phyloP scores from a whole-genome alignment of 2,329 filamentous ascomycete species.

The Claviceps sp. region DNA sequence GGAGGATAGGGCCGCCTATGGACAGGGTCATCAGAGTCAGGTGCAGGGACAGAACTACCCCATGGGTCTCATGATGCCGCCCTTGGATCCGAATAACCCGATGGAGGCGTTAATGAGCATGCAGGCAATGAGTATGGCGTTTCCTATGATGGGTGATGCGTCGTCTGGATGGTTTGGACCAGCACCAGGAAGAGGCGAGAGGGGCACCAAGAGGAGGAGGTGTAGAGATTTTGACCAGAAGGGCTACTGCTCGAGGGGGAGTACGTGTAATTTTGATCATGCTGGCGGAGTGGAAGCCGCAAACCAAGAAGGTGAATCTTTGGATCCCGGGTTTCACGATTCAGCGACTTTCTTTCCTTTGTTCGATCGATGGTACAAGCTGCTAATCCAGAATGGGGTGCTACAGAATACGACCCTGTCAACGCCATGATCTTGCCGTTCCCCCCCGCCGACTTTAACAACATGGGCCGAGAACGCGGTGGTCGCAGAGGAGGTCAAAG shows the following conservation, averaged over 20 bases:
- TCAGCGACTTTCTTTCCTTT: no score
- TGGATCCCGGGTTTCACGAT: not conserved
- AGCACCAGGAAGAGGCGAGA: conserved; percentile 5
- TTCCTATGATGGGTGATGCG: conserved; percentile 24
- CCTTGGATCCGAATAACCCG: conserved; percentile 46
- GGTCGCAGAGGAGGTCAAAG: conserved; percentile 22
- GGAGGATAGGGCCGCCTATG: conserved; percentile 8
- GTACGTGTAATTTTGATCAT: conserved; percentile 57
- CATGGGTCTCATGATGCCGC: conserved; percentile 15
- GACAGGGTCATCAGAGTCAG: not conserved
- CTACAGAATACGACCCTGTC: conserved; percentile 21
- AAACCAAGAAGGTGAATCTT: conserved; percentile 14
- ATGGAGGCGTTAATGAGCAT: conserved; percentile 49
- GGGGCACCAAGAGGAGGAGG: conserved; percentile 21
- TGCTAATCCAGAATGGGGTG: no score
- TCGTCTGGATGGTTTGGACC: conserved; percentile 12
- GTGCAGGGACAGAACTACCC: conserved; percentile 8
- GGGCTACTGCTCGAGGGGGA: conserved; percentile 57
- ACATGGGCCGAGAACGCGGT: conserved; percentile 17
- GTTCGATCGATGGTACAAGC: not conserved
- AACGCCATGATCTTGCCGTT: conserved; percentile 14
- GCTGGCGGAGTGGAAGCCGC: conserved; percentile 17
- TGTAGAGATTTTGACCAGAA: conserved; percentile 62
- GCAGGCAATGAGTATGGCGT: conserved; percentile 40
- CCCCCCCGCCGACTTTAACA: conserved; percentile 10